phyloP scores from a whole-genome alignment of 2,329 filamentous ascomycete species.

The Fusarium hainanense region DNA sequence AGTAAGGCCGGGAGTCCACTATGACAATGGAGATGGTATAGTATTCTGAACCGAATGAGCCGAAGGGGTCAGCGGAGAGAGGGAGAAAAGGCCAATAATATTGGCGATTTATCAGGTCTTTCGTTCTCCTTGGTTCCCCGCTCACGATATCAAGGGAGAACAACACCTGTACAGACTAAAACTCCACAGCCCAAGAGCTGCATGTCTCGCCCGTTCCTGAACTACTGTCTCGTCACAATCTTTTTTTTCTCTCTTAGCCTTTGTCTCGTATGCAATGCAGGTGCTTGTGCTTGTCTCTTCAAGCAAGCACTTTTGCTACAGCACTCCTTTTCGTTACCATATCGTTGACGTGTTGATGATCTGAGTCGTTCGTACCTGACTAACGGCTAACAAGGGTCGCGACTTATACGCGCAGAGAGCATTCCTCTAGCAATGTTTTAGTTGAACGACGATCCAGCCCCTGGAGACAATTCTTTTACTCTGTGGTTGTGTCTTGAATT shows the following conservation, averaged over 20 bases:
- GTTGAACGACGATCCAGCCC: conserved; percentile 25
- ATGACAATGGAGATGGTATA: conserved; percentile 19
- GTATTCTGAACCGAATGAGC: conserved; percentile 4
- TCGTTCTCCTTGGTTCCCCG: conserved; percentile 10
- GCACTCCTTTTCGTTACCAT: conserved; percentile 23
- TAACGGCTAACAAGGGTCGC: conserved; percentile 32
- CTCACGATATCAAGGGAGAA: conserved; percentile 30
- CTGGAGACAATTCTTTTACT: conserved; percentile 21
- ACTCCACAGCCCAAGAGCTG: background rate
- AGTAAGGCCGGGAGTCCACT: conserved; percentile 6
- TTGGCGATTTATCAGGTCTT: conserved; percentile 36
- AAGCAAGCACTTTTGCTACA: conserved; percentile 8
- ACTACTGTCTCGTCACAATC: conserved; percentile 33
- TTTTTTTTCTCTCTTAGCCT: conserved; percentile 17
- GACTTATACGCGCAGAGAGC: conserved; percentile 37
- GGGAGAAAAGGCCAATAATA: conserved; percentile 40
- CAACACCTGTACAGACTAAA: background rate
- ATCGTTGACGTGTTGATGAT: conserved; percentile 21
- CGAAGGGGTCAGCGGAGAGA: conserved; percentile 18
- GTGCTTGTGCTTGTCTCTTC: conserved; percentile 17
- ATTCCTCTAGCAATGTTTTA: conserved; percentile 41
- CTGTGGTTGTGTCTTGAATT: conserved; percentile 12
- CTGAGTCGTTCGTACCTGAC: conserved; percentile 36
- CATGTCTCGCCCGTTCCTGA: conserved; percentile 33
- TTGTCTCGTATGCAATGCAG: conserved; percentile 1